Base-by-base conservation (phyloP, 2,329 filamentous ascomycete species). In the Domatiomyces globalis region DNA sequence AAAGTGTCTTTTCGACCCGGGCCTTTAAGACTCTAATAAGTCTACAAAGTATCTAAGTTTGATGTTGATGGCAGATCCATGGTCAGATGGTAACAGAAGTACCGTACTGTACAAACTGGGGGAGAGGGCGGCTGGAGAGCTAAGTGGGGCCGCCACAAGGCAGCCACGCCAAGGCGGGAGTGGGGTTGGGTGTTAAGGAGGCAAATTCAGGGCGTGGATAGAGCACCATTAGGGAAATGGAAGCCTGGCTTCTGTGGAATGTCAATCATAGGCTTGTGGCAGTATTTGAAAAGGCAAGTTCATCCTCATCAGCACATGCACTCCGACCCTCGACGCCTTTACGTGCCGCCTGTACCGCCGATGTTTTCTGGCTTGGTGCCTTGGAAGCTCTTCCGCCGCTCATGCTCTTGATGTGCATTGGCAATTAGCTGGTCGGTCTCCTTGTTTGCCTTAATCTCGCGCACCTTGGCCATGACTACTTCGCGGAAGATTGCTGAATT, bases 401-500 rank as follows among this genome's bases (percentile, higher is more conserved):
- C 58, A 27, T 65, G 63, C 47, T 66, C 69, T 52, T 71, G 69
- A 18, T 70, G 66, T 5, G 72, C 73, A 52, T 72, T 82, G 72
- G 67, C 80, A 73, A 69, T 85, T 66, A 78, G 69, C 66, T 83
- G 81, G 60, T 84, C 75, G 29, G 78, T 79, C 64, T 89, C 82
- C 65, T 94, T 84, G 62, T 89, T 79, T 60, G 87, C 84, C 75
- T 94, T 94, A 78, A 87, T 85, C 69, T 95, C 89, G 54, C 84
- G 80, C 45, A 95, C 87, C 73, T 95, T 96, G 58, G 89, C 90
- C 52, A 95, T 73, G 12, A 95, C 90, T 10, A 96, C 86, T 68
- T 95, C 90, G 61, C 86, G 80, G 79, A 96, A 95, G 62, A 96
- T 94, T 56, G 87, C 77, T 46, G 76, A 76, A 61, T 79, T 79